These are phyloP conservation scores for Rhodotorula sp. DNA, from an alignment of 1,284 basidiomycete genomes.

Conservation along the genomic window DNA sequence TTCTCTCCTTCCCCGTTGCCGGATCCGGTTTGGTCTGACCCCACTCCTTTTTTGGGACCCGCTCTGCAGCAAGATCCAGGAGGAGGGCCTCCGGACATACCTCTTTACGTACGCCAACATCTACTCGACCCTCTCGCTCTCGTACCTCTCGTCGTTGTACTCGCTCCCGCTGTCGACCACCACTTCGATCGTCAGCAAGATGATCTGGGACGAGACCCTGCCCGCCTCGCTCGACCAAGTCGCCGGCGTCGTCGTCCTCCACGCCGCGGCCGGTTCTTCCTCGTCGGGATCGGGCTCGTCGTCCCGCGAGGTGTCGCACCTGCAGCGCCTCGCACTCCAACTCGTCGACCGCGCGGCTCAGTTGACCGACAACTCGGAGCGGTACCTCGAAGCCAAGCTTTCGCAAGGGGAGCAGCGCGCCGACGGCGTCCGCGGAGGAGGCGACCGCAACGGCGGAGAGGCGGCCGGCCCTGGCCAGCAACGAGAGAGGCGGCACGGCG, in stretches of 20 bases:
- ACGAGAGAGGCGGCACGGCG: constrained; percentile 46
- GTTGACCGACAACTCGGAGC: constrained; percentile 95
- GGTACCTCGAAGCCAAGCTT: constrained; percentile 83
- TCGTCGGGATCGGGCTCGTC: background rate
- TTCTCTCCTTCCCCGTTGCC: too few species aligned
- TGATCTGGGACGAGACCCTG: constrained; percentile 98
- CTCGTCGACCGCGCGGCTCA: constrained; percentile 82
- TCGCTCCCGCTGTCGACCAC: constrained; percentile 74
- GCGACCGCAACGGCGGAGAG: constrained; percentile 40
- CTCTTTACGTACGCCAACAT: constrained; percentile 97
- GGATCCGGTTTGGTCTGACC: constrained; percentile 49
- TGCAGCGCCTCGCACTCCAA: constrained; percentile 83
- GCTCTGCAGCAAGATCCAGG: constrained; percentile 79
- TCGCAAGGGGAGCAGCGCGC: constrained; percentile 31
- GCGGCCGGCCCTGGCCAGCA: constrained; percentile 20
- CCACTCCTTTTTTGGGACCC: constrained; percentile 10
- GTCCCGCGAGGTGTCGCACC: constrained; percentile 66
- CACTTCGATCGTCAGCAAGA: constrained; percentile 90
- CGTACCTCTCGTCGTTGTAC: constrained; percentile 83
- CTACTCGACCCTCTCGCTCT: constrained; percentile 86
- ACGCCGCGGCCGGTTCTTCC: constrained; percentile 58
- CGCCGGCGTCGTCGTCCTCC: constrained; percentile 81
- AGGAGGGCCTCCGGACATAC: constrained; percentile 94
- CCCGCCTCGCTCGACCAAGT: constrained; percentile 85
- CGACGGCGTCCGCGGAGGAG: constrained; percentile 64